phyloP scores from a whole-genome alignment of 1,139 yeast genomes.

The Scheffersomyces quercinus region DNA sequence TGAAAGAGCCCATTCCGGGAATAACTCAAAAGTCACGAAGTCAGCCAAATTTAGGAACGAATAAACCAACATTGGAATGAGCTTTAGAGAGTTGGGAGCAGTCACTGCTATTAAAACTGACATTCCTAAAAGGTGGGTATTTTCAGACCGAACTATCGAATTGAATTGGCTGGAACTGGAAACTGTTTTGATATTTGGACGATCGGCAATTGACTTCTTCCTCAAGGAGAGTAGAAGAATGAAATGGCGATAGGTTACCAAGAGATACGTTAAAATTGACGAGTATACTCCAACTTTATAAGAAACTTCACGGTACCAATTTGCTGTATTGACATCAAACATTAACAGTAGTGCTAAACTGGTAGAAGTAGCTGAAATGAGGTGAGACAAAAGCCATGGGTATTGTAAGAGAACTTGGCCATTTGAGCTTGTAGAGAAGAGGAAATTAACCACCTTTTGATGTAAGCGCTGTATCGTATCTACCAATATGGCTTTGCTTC shows the following conservation, averaged over 20 bases:
- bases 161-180: background rate
- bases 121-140: slow-evolving; percentile 43
- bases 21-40: slow-evolving; percentile 35
- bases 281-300: slow-evolving; percentile 10
- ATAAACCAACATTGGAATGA: slow-evolving; percentile 47
- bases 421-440: too few species aligned
- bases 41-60: slow-evolving; percentile 44
- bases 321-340: background rate
- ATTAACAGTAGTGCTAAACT: background rate
- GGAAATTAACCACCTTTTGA: too few species aligned
- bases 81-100: slow-evolving; percentile 29
- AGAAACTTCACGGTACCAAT: background rate
- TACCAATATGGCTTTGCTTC: too few species aligned
- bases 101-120: slow-evolving; percentile 30
- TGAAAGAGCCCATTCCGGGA: slow-evolving; percentile 31
- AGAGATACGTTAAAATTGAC: slow-evolving; percentile 17
- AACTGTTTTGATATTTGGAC: too few species aligned
- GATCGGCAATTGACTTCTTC: too few species aligned
- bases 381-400: background rate
- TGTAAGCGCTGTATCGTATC: too few species aligned
- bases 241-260: slow-evolving; percentile 22
- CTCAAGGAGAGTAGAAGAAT: slow-evolving; percentile 3
- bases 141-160: slow-evolving; percentile 44
- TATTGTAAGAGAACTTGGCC: background rate
- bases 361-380: background rate